Evolutionary conservation across 768 basidiomycete species (phyloP).

Genomic region (Paxillus involutus): DNA sequence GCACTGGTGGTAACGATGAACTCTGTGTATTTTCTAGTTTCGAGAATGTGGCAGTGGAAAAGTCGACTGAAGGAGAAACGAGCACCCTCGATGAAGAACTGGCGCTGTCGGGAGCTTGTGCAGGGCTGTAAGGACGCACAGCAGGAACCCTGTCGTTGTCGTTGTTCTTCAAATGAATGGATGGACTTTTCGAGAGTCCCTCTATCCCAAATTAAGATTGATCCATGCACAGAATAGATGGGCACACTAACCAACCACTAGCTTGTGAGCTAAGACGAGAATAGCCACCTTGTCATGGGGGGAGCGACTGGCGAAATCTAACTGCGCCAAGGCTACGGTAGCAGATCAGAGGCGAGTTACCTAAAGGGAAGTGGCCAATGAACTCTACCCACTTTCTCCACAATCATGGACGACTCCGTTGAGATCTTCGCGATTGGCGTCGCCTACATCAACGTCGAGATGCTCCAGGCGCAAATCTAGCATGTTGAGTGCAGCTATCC

Average conservation of each 20-base stretch:
- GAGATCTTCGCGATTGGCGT: slow-evolving; percentile 45
- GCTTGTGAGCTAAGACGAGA: slow-evolving; percentile 81
- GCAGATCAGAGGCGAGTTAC: slow-evolving; percentile 27
- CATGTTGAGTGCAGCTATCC: slow-evolving; percentile 90
- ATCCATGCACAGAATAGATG: not conserved
- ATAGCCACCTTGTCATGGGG: slow-evolving; percentile 80
- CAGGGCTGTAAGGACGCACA: not conserved
- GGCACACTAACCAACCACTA: slow-evolving; percentile 66
- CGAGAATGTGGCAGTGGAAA: not conserved
- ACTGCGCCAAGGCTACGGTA: slow-evolving; percentile 48
- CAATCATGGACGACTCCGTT: slow-evolving; percentile 68
- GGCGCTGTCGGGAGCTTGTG: not conserved
- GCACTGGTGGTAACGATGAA: slow-evolving; percentile 10
- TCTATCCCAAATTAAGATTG: slow-evolving; percentile 41
- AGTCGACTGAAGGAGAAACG: slow-evolving; percentile 2
- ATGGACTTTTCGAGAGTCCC: slow-evolving; percentile 72
- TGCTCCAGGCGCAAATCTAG: slow-evolving; percentile 87
- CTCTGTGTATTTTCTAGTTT: not conserved
- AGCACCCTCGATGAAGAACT: slow-evolving; percentile 1
- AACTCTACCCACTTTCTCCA: slow-evolving; percentile 65
- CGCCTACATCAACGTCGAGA: slow-evolving; percentile 79
- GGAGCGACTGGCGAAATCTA: slow-evolving; percentile 49
- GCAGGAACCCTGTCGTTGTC: slow-evolving; percentile 21
- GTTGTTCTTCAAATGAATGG: slow-evolving; percentile 71
- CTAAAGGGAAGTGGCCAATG: not conserved